phyloP scores from a whole-genome alignment of 2,329 filamentous ascomycete species.

The Purpureocillium lavendulum region DNA sequence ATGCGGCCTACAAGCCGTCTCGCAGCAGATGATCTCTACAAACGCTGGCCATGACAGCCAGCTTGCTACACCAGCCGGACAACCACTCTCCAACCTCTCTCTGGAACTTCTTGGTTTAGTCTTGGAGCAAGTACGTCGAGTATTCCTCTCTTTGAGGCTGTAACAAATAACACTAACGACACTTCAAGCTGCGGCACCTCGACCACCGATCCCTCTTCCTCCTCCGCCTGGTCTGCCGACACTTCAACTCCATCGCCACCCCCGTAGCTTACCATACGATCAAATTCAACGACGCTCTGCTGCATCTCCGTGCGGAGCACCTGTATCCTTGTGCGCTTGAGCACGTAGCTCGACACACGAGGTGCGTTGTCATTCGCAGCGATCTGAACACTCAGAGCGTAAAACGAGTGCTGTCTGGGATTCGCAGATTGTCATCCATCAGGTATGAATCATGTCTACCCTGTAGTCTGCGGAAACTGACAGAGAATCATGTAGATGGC shows the following conservation, averaged over 20 bases:
- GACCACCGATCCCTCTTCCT: not conserved
- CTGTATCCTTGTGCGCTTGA: constrained; percentile 22
- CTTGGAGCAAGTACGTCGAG: not conserved
- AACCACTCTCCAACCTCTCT: not conserved
- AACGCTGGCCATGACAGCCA: not conserved
- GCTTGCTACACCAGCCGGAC: not conserved
- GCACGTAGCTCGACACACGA: constrained; percentile 28
- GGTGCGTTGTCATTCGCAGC: constrained; percentile 30
- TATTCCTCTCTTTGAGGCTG: too few species aligned
- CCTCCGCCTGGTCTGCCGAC: constrained; percentile 1
- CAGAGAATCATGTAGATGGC: constrained; percentile 23
- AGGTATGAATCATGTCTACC: constrained; percentile 17
- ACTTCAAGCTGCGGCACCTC: not conserved
- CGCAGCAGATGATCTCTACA: not conserved
- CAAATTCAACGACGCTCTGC: constrained; percentile 26
- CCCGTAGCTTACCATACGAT: constrained; percentile 33
- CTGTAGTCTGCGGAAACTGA: not conserved
- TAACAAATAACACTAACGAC: too few species aligned
- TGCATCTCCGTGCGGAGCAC: constrained; percentile 22
- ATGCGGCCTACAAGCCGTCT: not conserved
- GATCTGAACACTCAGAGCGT: constrained; percentile 29
- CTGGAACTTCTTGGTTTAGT: not conserved
- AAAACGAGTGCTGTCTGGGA: constrained; percentile 23
- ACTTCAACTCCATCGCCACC: constrained; percentile 19
- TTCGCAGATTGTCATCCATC: constrained; percentile 28